phyloP scores from a whole-genome alignment of 2,329 filamentous ascomycete genomes.

The Aspergillus pseudoterreus region DNA sequence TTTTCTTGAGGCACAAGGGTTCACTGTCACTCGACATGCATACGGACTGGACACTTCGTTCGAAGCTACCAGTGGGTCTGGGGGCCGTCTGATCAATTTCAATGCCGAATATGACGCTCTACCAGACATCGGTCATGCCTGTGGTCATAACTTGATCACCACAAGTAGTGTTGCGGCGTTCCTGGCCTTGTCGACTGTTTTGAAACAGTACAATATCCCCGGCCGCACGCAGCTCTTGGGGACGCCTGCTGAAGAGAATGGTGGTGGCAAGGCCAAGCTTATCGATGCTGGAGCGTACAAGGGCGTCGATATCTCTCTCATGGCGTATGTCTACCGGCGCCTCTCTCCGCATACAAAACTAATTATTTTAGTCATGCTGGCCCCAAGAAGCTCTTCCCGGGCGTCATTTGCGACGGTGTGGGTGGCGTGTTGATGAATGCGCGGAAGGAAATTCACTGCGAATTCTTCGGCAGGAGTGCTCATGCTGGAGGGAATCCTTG shows the following conservation, averaged over 20 bases:
- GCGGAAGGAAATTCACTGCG: slow-evolving; percentile 33
- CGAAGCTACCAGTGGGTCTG: slow-evolving; percentile 42
- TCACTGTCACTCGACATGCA: slow-evolving; percentile 46
- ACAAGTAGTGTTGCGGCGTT: slow-evolving; percentile 35
- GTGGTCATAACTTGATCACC: slow-evolving; percentile 39
- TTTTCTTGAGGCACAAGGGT: slow-evolving; percentile 45
- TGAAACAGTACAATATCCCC: slow-evolving; percentile 40
- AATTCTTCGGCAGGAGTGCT: slow-evolving; percentile 50
- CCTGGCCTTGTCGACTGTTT: slow-evolving; percentile 45
- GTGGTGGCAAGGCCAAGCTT: slow-evolving; percentile 39
- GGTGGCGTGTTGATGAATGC: slow-evolving; percentile 31
- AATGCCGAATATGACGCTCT: slow-evolving; percentile 45
- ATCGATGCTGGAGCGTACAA: slow-evolving; percentile 44
- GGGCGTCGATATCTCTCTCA: slow-evolving; percentile 40
- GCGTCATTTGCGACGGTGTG: slow-evolving; percentile 19
- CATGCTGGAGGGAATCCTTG: slow-evolving; percentile 58
- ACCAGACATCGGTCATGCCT: slow-evolving; percentile 39
- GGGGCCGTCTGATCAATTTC: slow-evolving; percentile 35
- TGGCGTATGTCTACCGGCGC: slow-evolving; percentile 31
- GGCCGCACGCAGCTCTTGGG: slow-evolving; percentile 35
- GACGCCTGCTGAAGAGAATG: slow-evolving; percentile 38
- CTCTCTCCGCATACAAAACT: not conserved
- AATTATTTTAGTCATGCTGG: slow-evolving; percentile 20
- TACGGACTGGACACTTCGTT: slow-evolving; percentile 54
- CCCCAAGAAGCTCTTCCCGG: slow-evolving; percentile 23